Percentiles rank a stretch among this genome's conserved stretches.
Evolutionary conservation across 345 rosid species (phyloP).

Genomic region (Gossypium rotundifolium): DNA sequence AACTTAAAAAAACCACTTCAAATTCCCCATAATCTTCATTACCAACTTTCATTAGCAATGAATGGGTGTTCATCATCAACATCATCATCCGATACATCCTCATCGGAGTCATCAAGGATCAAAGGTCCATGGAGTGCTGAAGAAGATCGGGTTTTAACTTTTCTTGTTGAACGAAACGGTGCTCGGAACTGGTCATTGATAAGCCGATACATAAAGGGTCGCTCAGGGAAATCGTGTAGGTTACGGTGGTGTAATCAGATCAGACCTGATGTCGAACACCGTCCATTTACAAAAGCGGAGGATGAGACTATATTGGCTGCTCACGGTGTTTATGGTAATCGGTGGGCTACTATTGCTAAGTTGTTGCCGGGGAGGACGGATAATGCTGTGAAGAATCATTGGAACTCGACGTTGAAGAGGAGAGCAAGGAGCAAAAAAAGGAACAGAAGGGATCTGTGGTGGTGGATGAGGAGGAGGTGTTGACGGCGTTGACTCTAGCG

Average conservation of each 20-base stretch:
- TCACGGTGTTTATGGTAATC: constrained; percentile 45
- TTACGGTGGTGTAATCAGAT: constrained; percentile 56
- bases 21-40: too few relatives aligned
- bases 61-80: constrained; percentile 35
- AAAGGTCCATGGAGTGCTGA: constrained; percentile 77
- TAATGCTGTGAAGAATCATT: constrained; percentile 60
- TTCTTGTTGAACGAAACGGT: constrained; percentile 46
- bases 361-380: constrained; percentile 54
- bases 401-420: constrained; percentile 57
- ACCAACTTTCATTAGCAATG: background rate
- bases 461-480: constrained; percentile 30
- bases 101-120: constrained; percentile 40
- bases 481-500: constrained; percentile 62
- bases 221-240: constrained; percentile 56
- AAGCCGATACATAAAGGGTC: constrained; percentile 44
- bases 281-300: constrained; percentile 43
- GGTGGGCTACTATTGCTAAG: constrained; percentile 61
- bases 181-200: constrained; percentile 54
- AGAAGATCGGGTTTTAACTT: constrained; percentile 52
- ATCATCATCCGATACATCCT: constrained; percentile 43
- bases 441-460: constrained; percentile 13
- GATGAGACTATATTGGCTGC: constrained; percentile 50
- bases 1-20: too few relatives aligned
- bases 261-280: constrained; percentile 49
- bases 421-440: constrained; percentile 24